Evolutionary conservation across 2,329 filamentous ascomycete genomes (phyloP).

Genomic region (Aspergillus uvarum): DNA sequence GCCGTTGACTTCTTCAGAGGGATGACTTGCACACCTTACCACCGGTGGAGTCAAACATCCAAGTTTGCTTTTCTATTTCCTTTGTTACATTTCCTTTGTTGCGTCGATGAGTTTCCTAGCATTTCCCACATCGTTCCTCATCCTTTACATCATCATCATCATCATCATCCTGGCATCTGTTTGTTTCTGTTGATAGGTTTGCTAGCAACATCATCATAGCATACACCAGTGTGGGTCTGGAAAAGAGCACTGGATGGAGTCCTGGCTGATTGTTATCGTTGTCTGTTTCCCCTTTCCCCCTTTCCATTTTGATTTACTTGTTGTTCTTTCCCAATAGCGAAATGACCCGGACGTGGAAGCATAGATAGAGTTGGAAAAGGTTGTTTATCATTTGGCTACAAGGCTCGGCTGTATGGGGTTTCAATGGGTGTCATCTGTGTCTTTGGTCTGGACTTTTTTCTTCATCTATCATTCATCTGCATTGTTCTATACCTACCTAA

Average conservation of each 20-base stretch:
- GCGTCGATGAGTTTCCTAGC: slow-evolving; percentile 3
- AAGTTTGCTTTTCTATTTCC: slow-evolving; percentile 22
- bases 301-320: slow-evolving; percentile 11
- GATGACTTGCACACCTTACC: not conserved
- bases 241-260: slow-evolving; percentile 27
- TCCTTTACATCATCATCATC: slow-evolving; percentile 5
- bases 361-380: slow-evolving; percentile 27
- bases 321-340: slow-evolving; percentile 20
- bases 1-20: not conserved
- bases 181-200: slow-evolving; percentile 4
- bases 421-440: slow-evolving; percentile 18
- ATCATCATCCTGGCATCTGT: slow-evolving; percentile 13
- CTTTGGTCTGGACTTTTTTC: slow-evolving; percentile 9
- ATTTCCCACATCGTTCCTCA: slow-evolving; percentile 1
- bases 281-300: slow-evolving; percentile 11
- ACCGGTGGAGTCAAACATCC: not conserved
- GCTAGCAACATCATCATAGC: slow-evolving; percentile 12
- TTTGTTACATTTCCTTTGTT: slow-evolving; percentile 24
- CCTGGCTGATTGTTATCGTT: slow-evolving; percentile 22
- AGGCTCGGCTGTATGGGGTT: slow-evolving; percentile 23
- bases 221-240: slow-evolving; percentile 20
- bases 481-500: slow-evolving; percentile 8
- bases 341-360: slow-evolving; percentile 22
- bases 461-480: slow-evolving; percentile 1
- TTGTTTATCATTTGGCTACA: slow-evolving; percentile 10